Percentiles rank a stretch among this genome's conserved stretches.
These are phyloP conservation scores for Mitosporidium daphniae DNA, from an alignment of 371 early-diverging fungal genomes.

Conservation along the genomic window DNA sequence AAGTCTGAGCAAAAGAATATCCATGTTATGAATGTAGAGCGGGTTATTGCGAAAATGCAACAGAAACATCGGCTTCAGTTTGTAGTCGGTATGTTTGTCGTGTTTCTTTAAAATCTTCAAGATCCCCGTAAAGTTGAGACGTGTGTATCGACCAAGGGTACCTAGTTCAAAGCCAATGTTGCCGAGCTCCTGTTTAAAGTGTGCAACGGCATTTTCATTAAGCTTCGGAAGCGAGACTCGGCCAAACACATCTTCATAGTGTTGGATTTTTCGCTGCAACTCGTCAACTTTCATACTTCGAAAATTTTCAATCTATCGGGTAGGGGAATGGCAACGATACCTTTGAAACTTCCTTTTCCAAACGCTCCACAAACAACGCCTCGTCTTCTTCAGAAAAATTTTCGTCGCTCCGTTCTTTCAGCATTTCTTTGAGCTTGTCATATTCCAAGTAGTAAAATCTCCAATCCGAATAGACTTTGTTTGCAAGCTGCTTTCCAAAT, in stretches of 20 bases:
- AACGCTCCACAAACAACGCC: constrained; percentile 1
- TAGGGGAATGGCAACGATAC: background rate
- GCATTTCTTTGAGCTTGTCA: constrained; percentile 34
- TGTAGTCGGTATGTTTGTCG: constrained; percentile 53
- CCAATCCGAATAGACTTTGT: constrained; percentile 48
- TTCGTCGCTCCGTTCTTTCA: constrained; percentile 16
- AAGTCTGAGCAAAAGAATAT: constrained; percentile 39
- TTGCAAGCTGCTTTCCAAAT: constrained; percentile 49
- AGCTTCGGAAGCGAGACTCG: constrained; percentile 8
- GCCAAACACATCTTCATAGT: constrained; percentile 23
- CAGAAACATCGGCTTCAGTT: constrained; percentile 44
- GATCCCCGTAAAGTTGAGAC: constrained; percentile 76
- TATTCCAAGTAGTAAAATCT: constrained; percentile 57
- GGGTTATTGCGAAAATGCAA: constrained; percentile 40
- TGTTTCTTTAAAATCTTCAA: constrained; percentile 83
- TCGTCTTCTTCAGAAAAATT: constrained; percentile 1
- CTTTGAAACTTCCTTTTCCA: constrained; percentile 1
- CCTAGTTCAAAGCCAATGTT: constrained; percentile 44
- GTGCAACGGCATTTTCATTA: constrained; percentile 10
- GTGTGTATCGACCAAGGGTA: constrained; percentile 49
- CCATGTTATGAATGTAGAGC: constrained; percentile 59
- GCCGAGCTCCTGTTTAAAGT: constrained; percentile 30
- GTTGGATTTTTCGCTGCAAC: constrained; percentile 30
- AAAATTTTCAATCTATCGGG: constrained; percentile 30
- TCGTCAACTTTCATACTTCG: constrained; percentile 53